Conservation (phyloP, 2,329 filamentous ascomycete species). For the Neodidymelliopsis sp. region DNA sequence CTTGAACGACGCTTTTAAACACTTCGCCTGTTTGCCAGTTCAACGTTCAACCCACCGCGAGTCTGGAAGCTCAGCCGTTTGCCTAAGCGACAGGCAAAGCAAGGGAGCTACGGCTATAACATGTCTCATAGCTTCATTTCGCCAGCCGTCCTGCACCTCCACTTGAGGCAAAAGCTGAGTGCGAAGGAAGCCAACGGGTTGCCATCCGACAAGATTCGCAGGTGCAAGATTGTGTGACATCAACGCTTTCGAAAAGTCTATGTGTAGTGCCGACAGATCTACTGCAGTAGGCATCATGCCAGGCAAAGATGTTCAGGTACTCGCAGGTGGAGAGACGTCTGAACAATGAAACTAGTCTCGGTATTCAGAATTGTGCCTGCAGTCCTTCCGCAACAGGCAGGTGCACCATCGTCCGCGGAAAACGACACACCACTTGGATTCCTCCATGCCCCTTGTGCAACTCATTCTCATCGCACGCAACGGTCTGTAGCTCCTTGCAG, state of each 20-base stretch:
- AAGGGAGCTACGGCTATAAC: conserved; percentile 9
- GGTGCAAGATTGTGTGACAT: conserved; percentile 14
- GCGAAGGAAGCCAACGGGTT: conserved; percentile 2
- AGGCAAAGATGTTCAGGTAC: conserved; percentile 1
- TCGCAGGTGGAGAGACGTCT: conserved; percentile 5
- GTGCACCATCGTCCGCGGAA: conserved; percentile 5
- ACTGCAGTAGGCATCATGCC: not conserved
- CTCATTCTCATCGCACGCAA: not conserved
- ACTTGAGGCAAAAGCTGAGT: conserved; percentile 5
- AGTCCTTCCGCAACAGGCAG: conserved; percentile 13
- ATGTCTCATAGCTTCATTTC: conserved; percentile 10
- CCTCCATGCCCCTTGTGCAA: not conserved
- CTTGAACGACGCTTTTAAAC: not conserved
- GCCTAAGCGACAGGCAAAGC: conserved; percentile 10
- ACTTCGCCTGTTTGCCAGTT: not conserved
- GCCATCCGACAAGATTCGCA: conserved; percentile 5
- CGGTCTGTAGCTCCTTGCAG: not conserved
- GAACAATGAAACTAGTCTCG: conserved; percentile 1
- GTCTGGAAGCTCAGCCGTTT: too few relatives aligned
- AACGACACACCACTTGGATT: not conserved
- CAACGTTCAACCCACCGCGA: too few relatives aligned
- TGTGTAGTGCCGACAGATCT: not conserved
- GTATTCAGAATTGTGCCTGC: conserved; percentile 2
- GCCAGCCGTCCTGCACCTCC: conserved; percentile 1
- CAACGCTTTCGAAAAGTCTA: not conserved